Base-by-base conservation (phyloP, 2,329 filamentous ascomycete genomes). In the Sporothrix euskadiensis region DNA sequence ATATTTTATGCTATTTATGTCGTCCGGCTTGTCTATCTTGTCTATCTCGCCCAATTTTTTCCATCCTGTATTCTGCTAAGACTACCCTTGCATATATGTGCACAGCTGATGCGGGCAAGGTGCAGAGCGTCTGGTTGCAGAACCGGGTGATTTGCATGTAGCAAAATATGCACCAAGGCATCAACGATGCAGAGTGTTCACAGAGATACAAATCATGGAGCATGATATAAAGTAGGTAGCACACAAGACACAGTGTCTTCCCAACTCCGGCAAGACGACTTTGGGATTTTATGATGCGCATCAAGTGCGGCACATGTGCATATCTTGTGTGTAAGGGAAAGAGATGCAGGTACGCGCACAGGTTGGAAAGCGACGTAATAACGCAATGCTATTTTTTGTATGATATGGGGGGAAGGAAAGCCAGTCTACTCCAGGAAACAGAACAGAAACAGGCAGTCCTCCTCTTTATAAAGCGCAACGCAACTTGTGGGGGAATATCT, bases 401-500 rank as follows among this genome's bases (percentile, higher is more conserved):
- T 66, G n/a, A 44, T 47, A 66, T 47, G 61, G 6, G 16, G 47
- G 39, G 14, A 47, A 14, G 8, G 4, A 14, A 10, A 16, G n/a
- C n/a, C 16, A 22, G 2, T 30, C 39, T 8, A n/a, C 4, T 47
- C 3, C 2, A 19, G 10, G 35, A 35, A 8, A 35, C 35, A 49
- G 14, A 9, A 39, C n/a, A 39, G 32, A 39, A 7, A 16, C n/a
- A 66, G 4, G 0, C 12, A 8, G 9, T 32, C 54, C 14, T 41
- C 54, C 39, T 44, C 30, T 22, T 52, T 56, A 26, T 2, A 12
- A 10, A 65, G 32, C 41, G 8, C 32, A 49, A 52, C 71, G 61
- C 47, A 72, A 32, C 30, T 54, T 54, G 56, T 22, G 59, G 69
- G 59, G 59, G 71, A 39, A 66, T 57, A 72, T 66, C 70, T 72